These are phyloP conservation scores for Clitopilus passeckerianus DNA, from an alignment of 768 basidiomycete species.

Conservation along the genomic window DNA sequence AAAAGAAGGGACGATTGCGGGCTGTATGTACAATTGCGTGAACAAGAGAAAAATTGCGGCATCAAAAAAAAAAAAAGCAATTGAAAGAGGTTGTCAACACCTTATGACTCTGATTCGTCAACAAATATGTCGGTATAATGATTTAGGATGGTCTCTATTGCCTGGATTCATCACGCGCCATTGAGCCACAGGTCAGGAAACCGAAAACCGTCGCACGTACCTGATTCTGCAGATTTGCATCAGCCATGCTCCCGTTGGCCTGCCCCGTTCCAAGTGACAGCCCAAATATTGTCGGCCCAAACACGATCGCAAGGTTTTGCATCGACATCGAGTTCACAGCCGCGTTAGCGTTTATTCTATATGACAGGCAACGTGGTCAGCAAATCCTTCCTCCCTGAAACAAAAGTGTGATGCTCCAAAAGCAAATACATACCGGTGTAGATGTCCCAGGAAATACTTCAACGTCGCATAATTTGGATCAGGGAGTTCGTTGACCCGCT, in stretches of 20 bases:
- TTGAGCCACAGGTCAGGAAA: constrained; percentile 2
- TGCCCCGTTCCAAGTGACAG: constrained; percentile 51
- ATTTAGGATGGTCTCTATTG: constrained; percentile 90
- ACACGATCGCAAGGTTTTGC: constrained; percentile 92
- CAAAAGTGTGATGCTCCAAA: not conserved
- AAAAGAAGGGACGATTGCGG: not conserved
- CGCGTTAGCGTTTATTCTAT: constrained; percentile 72
- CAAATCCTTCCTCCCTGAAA: not conserved
- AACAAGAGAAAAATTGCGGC: constrained; percentile 1
- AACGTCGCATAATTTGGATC: constrained; percentile 98
- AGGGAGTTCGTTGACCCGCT: constrained; percentile 95
- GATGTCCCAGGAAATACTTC: constrained; percentile 92
- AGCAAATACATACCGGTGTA: constrained; percentile 63
- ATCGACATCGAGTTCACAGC: constrained; percentile 87
- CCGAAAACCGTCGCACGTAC: constrained; percentile 27
- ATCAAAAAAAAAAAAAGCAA: constrained; percentile 1
- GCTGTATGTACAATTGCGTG: not conserved
- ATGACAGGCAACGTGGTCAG: not conserved
- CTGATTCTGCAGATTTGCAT: constrained; percentile 69
- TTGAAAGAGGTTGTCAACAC: constrained; percentile 1
- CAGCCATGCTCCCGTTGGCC: constrained; percentile 54
- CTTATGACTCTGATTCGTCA: constrained; percentile 63
- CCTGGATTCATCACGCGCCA: constrained; percentile 36
- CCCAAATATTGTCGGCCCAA: constrained; percentile 97
- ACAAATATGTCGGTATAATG: constrained; percentile 97